Conservation (phyloP, 1,284 basidiomycete genomes). For the Mycena sp. region DNA sequence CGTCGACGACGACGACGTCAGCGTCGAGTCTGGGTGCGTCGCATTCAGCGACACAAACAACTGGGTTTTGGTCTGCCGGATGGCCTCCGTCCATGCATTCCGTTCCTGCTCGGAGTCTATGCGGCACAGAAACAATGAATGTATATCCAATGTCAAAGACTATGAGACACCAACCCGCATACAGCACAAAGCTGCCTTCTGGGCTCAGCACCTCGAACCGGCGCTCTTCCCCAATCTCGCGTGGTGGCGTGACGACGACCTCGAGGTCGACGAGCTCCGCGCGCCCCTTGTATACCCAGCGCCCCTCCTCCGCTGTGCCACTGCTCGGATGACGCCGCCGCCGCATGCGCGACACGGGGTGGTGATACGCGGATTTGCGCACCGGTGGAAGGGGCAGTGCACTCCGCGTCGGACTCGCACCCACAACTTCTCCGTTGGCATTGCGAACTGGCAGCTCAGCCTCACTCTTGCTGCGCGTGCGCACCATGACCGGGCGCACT, state of each 20-base stretch:
- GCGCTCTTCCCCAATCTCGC: conserved; percentile 56
- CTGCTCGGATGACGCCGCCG: conserved; percentile 49
- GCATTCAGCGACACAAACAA: conserved; percentile 72
- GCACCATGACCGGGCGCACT: conserved; percentile 47
- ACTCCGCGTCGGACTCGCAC: conserved; percentile 4
- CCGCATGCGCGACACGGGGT: conserved; percentile 49
- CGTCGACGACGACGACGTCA: conserved; percentile 79
- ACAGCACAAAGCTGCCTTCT: conserved; percentile 79
- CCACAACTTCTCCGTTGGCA: background rate
- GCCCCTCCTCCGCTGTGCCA: conserved; percentile 54
- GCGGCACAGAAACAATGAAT: too few species aligned
- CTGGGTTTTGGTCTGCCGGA: conserved; percentile 78
- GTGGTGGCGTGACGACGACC: conserved; percentile 67
- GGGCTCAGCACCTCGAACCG: conserved; percentile 81
- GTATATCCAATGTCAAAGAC: too few species aligned
- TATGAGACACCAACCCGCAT: conserved; percentile 58
- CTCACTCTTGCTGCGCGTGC: conserved; percentile 69
- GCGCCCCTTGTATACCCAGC: conserved; percentile 76
- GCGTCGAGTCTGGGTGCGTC: conserved; percentile 79
- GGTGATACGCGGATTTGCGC: conserved; percentile 38
- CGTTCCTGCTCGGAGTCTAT: conserved; percentile 66
- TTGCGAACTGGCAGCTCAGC: conserved; percentile 53
- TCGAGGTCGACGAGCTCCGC: conserved; percentile 80
- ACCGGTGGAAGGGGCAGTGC: conserved; percentile 35
- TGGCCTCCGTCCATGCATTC: conserved; percentile 74